Percentiles rank a stretch among this genome's conserved stretches.
These are phyloP conservation scores for Nothophaeocryptopus gaeumannii DNA, from an alignment of 2,329 filamentous ascomycete genomes.

Conservation along the genomic window DNA sequence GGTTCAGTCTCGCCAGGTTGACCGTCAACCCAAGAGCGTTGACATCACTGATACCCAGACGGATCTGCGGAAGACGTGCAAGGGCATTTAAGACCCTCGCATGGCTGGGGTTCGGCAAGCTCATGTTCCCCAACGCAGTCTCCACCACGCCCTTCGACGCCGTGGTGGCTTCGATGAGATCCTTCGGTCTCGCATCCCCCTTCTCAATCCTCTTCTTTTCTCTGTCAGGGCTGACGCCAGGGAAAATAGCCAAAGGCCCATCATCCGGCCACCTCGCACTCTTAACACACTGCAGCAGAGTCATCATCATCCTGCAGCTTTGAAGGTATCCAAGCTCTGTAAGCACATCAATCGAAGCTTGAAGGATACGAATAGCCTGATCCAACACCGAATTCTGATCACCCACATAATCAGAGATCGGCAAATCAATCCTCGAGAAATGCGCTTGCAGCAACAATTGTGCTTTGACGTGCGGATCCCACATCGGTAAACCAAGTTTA, in stretches of 20 bases:
- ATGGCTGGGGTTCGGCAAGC: slow-evolving; percentile 47
- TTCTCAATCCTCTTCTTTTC: slow-evolving; percentile 43
- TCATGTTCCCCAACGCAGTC: slow-evolving; percentile 48
- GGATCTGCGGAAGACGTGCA: slow-evolving; percentile 66
- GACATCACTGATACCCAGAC: slow-evolving; percentile 59
- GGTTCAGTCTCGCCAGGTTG: slow-evolving; percentile 64
- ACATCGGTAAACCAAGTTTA: slow-evolving; percentile 75
- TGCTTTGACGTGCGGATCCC: slow-evolving; percentile 97
- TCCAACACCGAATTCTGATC: slow-evolving; percentile 87
- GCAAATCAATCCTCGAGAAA: slow-evolving; percentile 87
- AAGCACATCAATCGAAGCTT: slow-evolving; percentile 90
- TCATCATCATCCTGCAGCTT: slow-evolving; percentile 77
- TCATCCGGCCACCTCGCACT: slow-evolving; percentile 87
- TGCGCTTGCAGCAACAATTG: slow-evolving; percentile 92
- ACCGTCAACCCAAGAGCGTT: slow-evolving; percentile 64
- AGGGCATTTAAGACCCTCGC: slow-evolving; percentile 58
- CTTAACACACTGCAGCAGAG: slow-evolving; percentile 86
- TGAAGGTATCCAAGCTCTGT: slow-evolving; percentile 82
- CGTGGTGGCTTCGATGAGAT: slow-evolving; percentile 41
- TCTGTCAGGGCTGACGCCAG: slow-evolving; percentile 58
- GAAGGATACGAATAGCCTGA: slow-evolving; percentile 93
- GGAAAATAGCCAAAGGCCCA: slow-evolving; percentile 73
- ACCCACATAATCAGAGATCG: slow-evolving; percentile 95
- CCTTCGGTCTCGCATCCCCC: slow-evolving; percentile 33
- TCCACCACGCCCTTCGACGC: slow-evolving; percentile 34